Base-by-base conservation (phyloP, 2,329 filamentous ascomycete genomes). In the Helotiales sp. region DNA sequence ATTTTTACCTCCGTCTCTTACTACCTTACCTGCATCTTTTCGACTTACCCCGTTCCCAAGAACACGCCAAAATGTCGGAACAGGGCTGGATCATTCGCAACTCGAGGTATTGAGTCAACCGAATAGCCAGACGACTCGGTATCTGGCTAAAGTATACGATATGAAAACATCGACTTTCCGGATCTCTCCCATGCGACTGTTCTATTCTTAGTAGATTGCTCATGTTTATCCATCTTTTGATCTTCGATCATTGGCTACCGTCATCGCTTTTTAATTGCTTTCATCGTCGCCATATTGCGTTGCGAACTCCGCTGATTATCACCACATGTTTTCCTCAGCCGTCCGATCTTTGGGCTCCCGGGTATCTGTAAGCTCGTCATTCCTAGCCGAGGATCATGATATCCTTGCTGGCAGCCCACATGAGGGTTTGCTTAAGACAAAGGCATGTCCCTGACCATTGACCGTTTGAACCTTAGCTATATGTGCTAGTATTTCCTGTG, bases 81-180 rank as follows among this genome's bases (percentile, higher is more conserved):
- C 31, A 13, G 27, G 25, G 27, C 19, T 25, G 52, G 52, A 22
- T 54, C 8, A 54, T 8, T 47, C 6, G 27, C 46, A 15, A 48
- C 17, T n/a, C 27, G 27, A 52, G 55, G 33, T 52, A 53, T 60
- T 55, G 52, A 60, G 12, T 57, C 40, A n/a, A 55, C 17, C 44
- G 52, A 62, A 58, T 55, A 64, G 63, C 49, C 60, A 61, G 47
- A 49, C 48, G 53, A 50, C 56, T 62, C 59, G 51, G 57, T 38
- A 60, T 59, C 47, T 64, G 61, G 63, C 61, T 66, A 63, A 66
- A 64, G 44, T 15, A 17, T 54, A 52, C 61, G 24, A 64, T 38
- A 61, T 61, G 55, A 59, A 52, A 52, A 57, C 36, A n/a, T 55
- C 27, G 40, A 54, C 47, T 27, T 29, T 51, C 53, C 53, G 53